Evolutionary conservation across 106 monocot genomes (phyloP).

Genomic region (Dendrobium chrysotoxum): DNA sequence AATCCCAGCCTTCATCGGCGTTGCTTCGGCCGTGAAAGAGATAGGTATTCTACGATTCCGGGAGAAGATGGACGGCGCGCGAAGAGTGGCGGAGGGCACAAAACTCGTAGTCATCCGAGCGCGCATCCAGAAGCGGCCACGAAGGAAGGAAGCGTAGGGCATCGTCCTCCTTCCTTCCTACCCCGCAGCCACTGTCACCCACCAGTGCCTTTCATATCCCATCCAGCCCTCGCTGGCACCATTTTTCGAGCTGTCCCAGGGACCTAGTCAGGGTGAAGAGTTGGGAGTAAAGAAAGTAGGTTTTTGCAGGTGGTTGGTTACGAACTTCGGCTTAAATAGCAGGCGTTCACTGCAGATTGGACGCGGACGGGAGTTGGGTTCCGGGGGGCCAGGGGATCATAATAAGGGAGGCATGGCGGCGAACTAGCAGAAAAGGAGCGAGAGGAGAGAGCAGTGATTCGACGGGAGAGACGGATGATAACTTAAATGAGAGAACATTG

Average conservation of each 20-base stretch:
- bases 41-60: slow-evolving; percentile 9
- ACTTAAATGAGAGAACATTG: too few species aligned
- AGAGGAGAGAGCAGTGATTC: too few species aligned
- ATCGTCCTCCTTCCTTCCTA: slow-evolving; percentile 21
- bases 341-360: too few species aligned
- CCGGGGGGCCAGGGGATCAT: too few species aligned
- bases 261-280: background rate
- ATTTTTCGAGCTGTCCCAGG: background rate
- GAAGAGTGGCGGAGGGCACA: slow-evolving; percentile 3
- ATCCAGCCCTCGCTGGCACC: background rate
- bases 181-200: slow-evolving; percentile 7
- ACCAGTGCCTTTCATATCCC: background rate
- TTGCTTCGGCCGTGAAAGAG: background rate
- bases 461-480: too few species aligned
- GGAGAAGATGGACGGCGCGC: background rate
- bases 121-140: slow-evolving; percentile 28
- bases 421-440: too few species aligned
- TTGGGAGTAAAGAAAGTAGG: too few species aligned
- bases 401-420: too few species aligned
- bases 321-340: too few species aligned
- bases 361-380: too few species aligned
- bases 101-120: slow-evolving; percentile 29
- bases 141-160: slow-evolving; percentile 39
- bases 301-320: too few species aligned
- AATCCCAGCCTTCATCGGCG: slow-evolving; percentile 26